Base-by-base conservation (phyloP, 2,329 filamentous ascomycete genomes). In the Dactylellina haptotyla region DNA sequence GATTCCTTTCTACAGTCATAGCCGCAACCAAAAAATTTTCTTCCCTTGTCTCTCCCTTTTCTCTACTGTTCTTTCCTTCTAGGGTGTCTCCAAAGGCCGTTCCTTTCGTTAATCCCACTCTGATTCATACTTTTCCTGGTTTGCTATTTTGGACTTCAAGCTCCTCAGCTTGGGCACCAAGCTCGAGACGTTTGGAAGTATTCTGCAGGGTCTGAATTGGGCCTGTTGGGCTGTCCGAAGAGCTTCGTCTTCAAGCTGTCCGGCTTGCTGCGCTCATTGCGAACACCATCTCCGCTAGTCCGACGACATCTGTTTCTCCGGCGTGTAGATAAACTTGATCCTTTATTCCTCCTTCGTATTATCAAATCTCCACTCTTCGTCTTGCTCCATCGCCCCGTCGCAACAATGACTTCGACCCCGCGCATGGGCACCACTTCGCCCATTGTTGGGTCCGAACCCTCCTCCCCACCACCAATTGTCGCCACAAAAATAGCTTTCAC, bases 401-500 rank as follows among this genome's bases (percentile, higher is more conserved):
- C 34, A 26, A 18, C 61, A 18, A 67, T 30, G 18, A 48, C 63
- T 18, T 67, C 63, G 30, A 58, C 63, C 25, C 48, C 61, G 5
- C 61, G 37, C 34, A 54, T 30, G 20, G 59, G 59, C 10, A 57
- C 61, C 23, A 62, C 51, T 34, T 72, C 67, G 26, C 67, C 67
- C 25, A 64, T 39, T 25, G 46, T 51, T 26, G 50, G 25, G 48
- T 56, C 48, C 50, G 53, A 64, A 14, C 59, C 53, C 28, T 51
- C 48, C 26, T 65, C 59, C n/a, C 61, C 61, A n/a, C 61, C 48
- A 28, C 37, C 62, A 37, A 74, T 62, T 18, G 41, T 41, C 26
- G 37, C 61, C 10, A 45, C 61, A 34, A 74, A 57, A 25, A 56
- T 74, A 16, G 20, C 62, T 2, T 74, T 66, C 50, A 61, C 61